Evolutionary conservation across 2,329 filamentous ascomycete genomes (phyloP).

Genomic region (Paraconiothyrium sp.): DNA sequence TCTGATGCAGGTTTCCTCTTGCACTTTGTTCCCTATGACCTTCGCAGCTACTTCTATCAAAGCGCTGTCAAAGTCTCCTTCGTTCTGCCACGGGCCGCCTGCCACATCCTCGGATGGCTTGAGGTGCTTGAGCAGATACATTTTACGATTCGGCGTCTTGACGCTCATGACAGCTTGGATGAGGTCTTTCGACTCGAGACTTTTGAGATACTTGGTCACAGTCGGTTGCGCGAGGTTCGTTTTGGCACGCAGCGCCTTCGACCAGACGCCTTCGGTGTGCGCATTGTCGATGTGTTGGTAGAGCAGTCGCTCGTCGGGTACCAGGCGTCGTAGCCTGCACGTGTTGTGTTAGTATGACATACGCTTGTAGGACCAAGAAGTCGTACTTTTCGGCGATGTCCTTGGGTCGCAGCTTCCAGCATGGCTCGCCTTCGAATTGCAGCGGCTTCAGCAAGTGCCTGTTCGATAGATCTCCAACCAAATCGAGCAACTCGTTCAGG

Average conservation of each 20-base stretch:
- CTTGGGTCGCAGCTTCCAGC: slow-evolving; percentile 49
- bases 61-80: slow-evolving; percentile 86
- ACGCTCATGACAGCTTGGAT: slow-evolving; percentile 92
- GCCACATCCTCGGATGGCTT: slow-evolving; percentile 89
- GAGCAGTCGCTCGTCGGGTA: slow-evolving; percentile 79
- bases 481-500: slow-evolving; percentile 41
- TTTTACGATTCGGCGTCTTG: slow-evolving; percentile 89
- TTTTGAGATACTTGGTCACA: slow-evolving; percentile 83
- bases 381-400: slow-evolving; percentile 50
- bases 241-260: slow-evolving; percentile 80
- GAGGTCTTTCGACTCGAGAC: slow-evolving; percentile 80
- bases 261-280: slow-evolving; percentile 88
- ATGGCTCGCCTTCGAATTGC: slow-evolving; percentile 46
- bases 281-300: slow-evolving; percentile 90
- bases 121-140: slow-evolving; percentile 91
- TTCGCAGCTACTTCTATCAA: slow-evolving; percentile 82
- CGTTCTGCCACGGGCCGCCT: slow-evolving; percentile 93
- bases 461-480: slow-evolving; percentile 47
- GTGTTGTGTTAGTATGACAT: slow-evolving; percentile 15
- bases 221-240: slow-evolving; percentile 86
- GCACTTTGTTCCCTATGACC: slow-evolving; percentile 78
- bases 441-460: slow-evolving; percentile 50
- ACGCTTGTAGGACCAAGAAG: background rate
- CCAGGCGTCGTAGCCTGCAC: slow-evolving; percentile 56
- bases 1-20: slow-evolving; percentile 75